These are phyloP conservation scores for Tetrahymena malaccensis DNA, from an alignment of 73 alveolate genomes.

Conservation along the genomic window DNA sequence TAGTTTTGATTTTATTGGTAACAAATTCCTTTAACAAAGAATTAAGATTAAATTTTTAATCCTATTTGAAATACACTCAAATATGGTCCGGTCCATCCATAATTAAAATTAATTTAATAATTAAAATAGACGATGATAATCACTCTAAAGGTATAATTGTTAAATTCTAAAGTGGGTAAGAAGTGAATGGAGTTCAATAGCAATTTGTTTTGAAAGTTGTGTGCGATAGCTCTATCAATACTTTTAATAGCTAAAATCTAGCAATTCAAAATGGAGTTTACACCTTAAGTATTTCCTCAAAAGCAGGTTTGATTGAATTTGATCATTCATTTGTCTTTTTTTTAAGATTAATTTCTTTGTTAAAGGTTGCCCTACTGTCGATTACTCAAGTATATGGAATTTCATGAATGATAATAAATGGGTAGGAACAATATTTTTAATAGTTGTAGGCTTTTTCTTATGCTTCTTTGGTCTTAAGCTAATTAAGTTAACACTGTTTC, in stretches of 20 bases:
- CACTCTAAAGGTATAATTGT: background rate
- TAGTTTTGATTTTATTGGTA: background rate
- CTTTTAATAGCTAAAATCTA: background rate
- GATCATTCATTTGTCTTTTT: background rate
- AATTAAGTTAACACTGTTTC: background rate
- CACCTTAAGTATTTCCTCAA: background rate
- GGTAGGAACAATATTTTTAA: background rate
- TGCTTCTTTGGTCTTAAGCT: background rate
- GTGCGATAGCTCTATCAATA: background rate
- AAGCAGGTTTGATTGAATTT: background rate
- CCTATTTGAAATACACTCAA: no score
- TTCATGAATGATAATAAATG: background rate
- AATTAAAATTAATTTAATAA: background rate
- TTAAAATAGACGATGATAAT: background rate
- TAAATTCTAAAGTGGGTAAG: background rate
- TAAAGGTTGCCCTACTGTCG: background rate
- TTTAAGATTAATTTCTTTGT: background rate
- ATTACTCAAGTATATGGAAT: background rate
- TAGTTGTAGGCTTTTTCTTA: background rate
- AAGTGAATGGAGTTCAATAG: background rate
- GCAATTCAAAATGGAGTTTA: background rate
- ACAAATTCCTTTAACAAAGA: background rate
- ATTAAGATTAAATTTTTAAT: no score
- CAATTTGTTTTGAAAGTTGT: background rate
- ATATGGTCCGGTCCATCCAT: no score